Conservation (phyloP, 2,329 filamentous ascomycete genomes). For the Coccinonectria pachysandricola region DNA sequence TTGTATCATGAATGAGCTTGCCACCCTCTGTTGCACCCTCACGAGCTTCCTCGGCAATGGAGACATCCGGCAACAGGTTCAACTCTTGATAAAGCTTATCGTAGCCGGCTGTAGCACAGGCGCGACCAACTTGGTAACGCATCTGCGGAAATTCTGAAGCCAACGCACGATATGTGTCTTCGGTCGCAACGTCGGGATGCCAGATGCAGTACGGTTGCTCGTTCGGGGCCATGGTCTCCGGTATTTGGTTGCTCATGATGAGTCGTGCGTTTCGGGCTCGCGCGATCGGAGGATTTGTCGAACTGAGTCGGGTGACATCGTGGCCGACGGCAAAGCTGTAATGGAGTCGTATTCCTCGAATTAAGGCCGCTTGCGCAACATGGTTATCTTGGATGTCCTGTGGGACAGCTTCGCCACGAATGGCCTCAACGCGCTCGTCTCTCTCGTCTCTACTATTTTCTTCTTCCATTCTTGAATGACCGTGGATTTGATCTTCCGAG, state of each 20-base stretch:
- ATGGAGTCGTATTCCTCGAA: neutral
- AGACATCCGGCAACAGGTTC: conserved; percentile 26
- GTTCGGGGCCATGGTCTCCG: conserved; percentile 10
- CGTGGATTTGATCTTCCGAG: too few relatives aligned
- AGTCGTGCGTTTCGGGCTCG: conserved; percentile 20
- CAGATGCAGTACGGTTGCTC: conserved; percentile 31
- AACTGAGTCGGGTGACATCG: neutral
- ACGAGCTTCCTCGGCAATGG: conserved; percentile 30
- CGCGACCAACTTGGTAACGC: conserved; percentile 28
- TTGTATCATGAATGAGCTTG: conserved; percentile 19
- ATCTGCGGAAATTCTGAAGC: conserved; percentile 21
- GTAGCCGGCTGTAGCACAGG: conserved; percentile 30
- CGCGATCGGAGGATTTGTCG: neutral
- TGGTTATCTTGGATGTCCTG: neutral
- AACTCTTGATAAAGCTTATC: conserved; percentile 25
- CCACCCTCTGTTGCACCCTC: conserved; percentile 11
- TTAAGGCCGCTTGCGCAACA: too few relatives aligned
- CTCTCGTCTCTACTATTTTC: too few relatives aligned
- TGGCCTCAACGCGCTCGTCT: neutral
- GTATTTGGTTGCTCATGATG: conserved; percentile 28
- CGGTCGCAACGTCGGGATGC: conserved; percentile 25
- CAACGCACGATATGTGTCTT: conserved; percentile 27
- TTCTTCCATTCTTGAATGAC: too few relatives aligned
- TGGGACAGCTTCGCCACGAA: neutral
- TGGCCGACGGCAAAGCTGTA: neutral